Percentiles rank a stretch among this genome's conserved stretches.
phyloP scores from a whole-genome alignment of 768 basidiomycete genomes.

The Tulasnella sp. region DNA sequence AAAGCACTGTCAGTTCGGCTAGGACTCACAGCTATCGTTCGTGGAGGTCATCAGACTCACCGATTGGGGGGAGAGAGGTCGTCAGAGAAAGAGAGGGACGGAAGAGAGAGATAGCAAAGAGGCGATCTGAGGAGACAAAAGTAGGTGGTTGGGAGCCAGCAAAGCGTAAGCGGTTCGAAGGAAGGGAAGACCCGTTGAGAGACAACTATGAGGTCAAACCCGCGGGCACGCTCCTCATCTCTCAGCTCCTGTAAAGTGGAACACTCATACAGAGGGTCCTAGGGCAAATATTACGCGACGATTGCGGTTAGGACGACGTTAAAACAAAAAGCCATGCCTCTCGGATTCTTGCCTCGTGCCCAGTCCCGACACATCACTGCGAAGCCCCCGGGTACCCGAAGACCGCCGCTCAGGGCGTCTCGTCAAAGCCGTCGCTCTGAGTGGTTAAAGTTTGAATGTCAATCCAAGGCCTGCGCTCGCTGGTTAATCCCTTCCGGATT shows the following conservation, averaged over 20 bases:
- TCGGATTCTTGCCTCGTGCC: constrained; percentile 1
- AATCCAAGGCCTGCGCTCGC: background rate
- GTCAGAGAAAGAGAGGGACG: background rate
- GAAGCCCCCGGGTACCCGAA: background rate
- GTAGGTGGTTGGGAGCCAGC: background rate
- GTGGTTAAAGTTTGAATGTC: background rate
- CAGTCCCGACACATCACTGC: background rate
- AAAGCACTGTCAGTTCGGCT: background rate
- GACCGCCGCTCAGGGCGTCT: background rate
- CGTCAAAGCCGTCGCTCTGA: background rate
- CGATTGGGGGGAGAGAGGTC: background rate
- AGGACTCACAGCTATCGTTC: background rate
- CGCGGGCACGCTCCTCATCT: background rate
- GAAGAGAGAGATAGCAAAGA: background rate
- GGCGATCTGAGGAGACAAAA: background rate
- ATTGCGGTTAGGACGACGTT: constrained; percentile 5
- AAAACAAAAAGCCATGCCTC: background rate
- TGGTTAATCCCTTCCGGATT: background rate
- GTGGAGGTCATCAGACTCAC: background rate
- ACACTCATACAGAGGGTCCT: background rate
- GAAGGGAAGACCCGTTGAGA: background rate
- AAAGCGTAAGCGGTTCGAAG: background rate
- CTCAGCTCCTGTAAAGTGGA: background rate
- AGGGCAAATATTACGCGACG: background rate
- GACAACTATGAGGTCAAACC: background rate